Percentiles rank a stretch among this genome's conserved stretches.
Conservation (phyloP, 108 stramenopile species). For the Fragilaria crotonensis region DNA sequence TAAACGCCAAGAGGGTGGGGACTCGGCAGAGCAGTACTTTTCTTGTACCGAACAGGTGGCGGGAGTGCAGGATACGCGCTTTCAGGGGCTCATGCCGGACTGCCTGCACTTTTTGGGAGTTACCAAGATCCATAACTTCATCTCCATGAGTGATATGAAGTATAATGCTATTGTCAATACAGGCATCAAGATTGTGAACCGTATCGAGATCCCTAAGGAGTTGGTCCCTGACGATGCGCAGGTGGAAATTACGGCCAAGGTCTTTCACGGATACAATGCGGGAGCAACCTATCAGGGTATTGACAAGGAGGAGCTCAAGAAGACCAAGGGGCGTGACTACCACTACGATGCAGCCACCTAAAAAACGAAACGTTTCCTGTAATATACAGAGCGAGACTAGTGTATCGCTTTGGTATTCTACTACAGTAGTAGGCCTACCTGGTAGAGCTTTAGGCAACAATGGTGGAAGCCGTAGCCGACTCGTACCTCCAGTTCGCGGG, state of each 20-base stretch:
- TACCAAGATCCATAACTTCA: conserved; percentile 95
- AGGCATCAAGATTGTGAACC: conserved; percentile 97
- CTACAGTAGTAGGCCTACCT: too few relatives aligned
- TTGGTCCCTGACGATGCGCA: conserved; percentile 97
- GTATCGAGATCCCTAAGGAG: conserved; percentile 96
- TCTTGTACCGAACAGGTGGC: conserved; percentile 95
- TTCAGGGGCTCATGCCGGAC: conserved; percentile 99
- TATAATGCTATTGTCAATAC: conserved; percentile 95
- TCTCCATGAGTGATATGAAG: conserved; percentile 99
- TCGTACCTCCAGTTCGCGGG: conserved; percentile 99
- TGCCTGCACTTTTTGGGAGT: conserved; percentile 93
- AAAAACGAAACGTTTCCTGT: background rate
- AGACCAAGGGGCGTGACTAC: conserved; percentile 87
- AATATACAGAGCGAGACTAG: too few relatives aligned
- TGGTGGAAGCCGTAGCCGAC: conserved; percentile 95
- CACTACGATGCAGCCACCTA: conserved; percentile 25
- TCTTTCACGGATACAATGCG: conserved; percentile 97
- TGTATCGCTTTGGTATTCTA: too few relatives aligned
- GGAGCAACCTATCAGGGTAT: conserved; percentile 84
- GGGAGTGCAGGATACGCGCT: conserved; percentile 93
- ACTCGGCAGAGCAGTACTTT: conserved; percentile 95
- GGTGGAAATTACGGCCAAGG: conserved; percentile 99
- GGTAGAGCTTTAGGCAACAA: conserved; percentile 86
- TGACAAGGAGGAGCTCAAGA: conserved; percentile 79
- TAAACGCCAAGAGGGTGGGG: conserved; percentile 95